These are phyloP conservation scores for Saturnispora hagleri DNA, from an alignment of 805 yeast genomes.

Conservation along the genomic window DNA sequence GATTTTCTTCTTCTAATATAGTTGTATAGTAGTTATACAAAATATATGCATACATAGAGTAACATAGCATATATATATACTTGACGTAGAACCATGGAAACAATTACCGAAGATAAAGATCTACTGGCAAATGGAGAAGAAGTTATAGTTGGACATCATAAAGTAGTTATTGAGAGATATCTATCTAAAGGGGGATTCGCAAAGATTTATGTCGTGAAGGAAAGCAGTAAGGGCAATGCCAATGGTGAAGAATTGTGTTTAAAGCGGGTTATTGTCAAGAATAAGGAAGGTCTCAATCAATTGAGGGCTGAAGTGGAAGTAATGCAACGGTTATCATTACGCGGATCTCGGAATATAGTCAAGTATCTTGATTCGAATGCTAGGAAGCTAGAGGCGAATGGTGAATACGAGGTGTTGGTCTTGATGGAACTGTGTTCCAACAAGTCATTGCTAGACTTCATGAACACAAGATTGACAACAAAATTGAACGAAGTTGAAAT, in stretches of 20 bases:
- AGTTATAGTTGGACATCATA: conserved; percentile 41
- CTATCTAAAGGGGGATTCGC: conserved; percentile 70
- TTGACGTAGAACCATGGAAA: neutral
- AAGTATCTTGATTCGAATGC: conserved; percentile 95
- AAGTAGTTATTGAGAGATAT: conserved; percentile 33
- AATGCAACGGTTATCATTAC: conserved; percentile 64
- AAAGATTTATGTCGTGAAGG: conserved; percentile 76
- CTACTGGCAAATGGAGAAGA: conserved; percentile 31
- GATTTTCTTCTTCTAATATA: neutral
- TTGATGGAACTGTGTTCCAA: conserved; percentile 87
- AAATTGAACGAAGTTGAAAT: conserved; percentile 73
- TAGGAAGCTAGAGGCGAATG: conserved; percentile 42
- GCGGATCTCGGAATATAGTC: conserved; percentile 73
- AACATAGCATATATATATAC: neutral
- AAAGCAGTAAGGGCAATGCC: conserved; percentile 51
- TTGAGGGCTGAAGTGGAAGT: conserved; percentile 95
- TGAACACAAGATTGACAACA: conserved; percentile 77
- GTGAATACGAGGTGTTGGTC: conserved; percentile 72
- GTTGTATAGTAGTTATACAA: neutral
- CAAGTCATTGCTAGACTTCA: conserved; percentile 73
- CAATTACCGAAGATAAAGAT: conserved; percentile 5
- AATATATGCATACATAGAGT: neutral
- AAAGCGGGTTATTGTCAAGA: conserved; percentile 93
- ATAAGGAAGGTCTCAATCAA: conserved; percentile 70
- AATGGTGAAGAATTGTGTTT: conserved; percentile 56